Conservation (phyloP, 805 yeast genomes). For the Wickerhamomyces hampshirensis region DNA sequence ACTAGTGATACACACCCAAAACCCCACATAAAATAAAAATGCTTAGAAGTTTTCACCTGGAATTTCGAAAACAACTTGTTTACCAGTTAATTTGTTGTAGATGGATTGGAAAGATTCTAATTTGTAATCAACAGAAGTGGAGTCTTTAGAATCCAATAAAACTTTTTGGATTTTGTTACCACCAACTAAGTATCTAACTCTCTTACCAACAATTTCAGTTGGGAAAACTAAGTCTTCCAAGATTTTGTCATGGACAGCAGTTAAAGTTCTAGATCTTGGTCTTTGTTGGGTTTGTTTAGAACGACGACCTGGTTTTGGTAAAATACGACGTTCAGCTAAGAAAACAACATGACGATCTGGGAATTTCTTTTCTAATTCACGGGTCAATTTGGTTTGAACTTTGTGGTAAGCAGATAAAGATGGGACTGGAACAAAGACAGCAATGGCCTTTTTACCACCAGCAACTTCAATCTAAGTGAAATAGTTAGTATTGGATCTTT, state of each 20-base stretch:
- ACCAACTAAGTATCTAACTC: slow-evolving; percentile 98
- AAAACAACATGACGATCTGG: slow-evolving; percentile 99
- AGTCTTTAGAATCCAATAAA: slow-evolving; percentile 96
- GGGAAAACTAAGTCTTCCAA: slow-evolving; percentile 99
- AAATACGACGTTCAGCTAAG: slow-evolving; percentile 99
- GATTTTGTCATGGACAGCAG: slow-evolving; percentile 97
- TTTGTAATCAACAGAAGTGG: slow-evolving; percentile 95
- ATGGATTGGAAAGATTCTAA: slow-evolving; percentile 98
- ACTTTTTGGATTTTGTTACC: slow-evolving; percentile 98
- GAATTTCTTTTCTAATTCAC: slow-evolving; percentile 99
- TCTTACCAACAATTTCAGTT: slow-evolving; percentile 98
- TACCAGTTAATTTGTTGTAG: slow-evolving; percentile 98
- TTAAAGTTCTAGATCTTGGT: slow-evolving; percentile 99
- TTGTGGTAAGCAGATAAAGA: slow-evolving; percentile 88
- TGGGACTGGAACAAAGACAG: slow-evolving; percentile 97
- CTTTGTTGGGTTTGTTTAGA: slow-evolving; percentile 94
- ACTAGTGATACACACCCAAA: background rate
- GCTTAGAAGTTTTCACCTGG: slow-evolving; percentile 50
- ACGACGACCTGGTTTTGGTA: slow-evolving; percentile 97
- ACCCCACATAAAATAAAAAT: slow-evolving; percentile 4
- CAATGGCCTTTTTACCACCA: slow-evolving; percentile 98
- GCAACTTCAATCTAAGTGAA: slow-evolving; percentile 70
- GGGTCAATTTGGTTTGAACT: slow-evolving; percentile 95
- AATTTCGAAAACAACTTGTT: slow-evolving; percentile 98
- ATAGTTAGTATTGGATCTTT: slow-evolving; percentile 18